Percentiles rank a stretch among this genome's conserved stretches.
Conservation (phyloP, 2,329 filamentous ascomycete genomes). For the Aspergillus puulaauensis region DNA sequence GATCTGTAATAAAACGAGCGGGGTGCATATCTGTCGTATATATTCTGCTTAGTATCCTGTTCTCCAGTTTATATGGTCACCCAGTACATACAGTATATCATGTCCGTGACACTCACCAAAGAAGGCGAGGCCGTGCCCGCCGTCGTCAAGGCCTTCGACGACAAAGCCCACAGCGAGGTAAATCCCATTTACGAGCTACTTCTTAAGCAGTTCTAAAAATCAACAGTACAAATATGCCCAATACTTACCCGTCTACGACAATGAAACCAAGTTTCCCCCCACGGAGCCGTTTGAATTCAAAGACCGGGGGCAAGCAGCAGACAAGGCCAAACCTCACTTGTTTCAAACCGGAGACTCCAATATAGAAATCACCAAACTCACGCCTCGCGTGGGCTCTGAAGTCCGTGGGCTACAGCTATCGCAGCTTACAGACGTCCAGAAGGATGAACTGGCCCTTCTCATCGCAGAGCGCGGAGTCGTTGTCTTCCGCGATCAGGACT, state of each 20-base stretch:
- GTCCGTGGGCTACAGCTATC: slow-evolving; percentile 51
- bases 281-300: slow-evolving; percentile 17
- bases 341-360: slow-evolving; percentile 1
- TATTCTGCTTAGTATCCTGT: not conserved
- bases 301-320: slow-evolving; percentile 40
- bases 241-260: slow-evolving; percentile 8
- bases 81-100: not conserved
- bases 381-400: slow-evolving; percentile 48
- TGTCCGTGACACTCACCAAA: slow-evolving; percentile 1
- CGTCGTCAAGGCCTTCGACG: slow-evolving; percentile 3
- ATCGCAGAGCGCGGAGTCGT: slow-evolving; percentile 63
- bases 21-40: not conserved
- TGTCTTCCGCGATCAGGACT: slow-evolving; percentile 57
- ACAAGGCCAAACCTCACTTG: slow-evolving; percentile 35
- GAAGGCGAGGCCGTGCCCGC: not conserved
- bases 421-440: slow-evolving; percentile 48
- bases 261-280: not conserved
- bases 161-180: slow-evolving; percentile 1
- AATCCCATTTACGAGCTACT: not conserved
- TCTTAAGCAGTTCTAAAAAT: not conserved
- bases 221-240: not conserved
- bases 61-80: not conserved
- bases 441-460: slow-evolving; percentile 59
- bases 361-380: slow-evolving; percentile 13
- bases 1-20: not conserved